Conservation (phyloP, 2,329 filamentous ascomycete species). For the Botrytis fragariae region DNA sequence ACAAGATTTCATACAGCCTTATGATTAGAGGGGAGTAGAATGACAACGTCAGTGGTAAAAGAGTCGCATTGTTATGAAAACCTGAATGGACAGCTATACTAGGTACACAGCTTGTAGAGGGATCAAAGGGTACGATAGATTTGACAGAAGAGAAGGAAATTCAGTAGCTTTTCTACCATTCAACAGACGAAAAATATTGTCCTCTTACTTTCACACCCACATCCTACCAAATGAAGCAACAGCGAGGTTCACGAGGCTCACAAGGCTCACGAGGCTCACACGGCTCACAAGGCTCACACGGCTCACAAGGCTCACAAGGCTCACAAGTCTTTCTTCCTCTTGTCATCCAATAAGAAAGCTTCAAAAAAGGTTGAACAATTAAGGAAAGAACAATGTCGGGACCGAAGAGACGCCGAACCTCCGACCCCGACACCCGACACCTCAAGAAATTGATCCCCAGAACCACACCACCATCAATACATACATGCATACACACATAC, state of each 20-base stretch:
- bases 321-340: not conserved
- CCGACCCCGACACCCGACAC: not conserved
- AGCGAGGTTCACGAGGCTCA: not conserved
- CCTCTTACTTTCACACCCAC: not conserved
- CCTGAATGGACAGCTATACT: too few relatives aligned
- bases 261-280: not conserved
- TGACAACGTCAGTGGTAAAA: too few relatives aligned
- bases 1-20: not conserved
- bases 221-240: not conserved
- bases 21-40: too few relatives aligned
- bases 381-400: not conserved
- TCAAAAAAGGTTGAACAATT: not conserved
- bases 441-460: not conserved
- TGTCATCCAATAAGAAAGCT: not conserved
- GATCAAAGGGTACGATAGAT: not conserved
- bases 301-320: not conserved
- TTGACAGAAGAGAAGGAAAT: not conserved
- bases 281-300: not conserved
- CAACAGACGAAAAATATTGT: not conserved
- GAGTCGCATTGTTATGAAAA: not conserved
- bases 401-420: slow-evolving; percentile 6
- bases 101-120: not conserved
- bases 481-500: too few relatives aligned
- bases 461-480: not conserved
- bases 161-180: not conserved